These are phyloP conservation scores for Ambrosia hybrid DNA, from an alignment of 140 eudicot species.

Conservation along the genomic window DNA sequence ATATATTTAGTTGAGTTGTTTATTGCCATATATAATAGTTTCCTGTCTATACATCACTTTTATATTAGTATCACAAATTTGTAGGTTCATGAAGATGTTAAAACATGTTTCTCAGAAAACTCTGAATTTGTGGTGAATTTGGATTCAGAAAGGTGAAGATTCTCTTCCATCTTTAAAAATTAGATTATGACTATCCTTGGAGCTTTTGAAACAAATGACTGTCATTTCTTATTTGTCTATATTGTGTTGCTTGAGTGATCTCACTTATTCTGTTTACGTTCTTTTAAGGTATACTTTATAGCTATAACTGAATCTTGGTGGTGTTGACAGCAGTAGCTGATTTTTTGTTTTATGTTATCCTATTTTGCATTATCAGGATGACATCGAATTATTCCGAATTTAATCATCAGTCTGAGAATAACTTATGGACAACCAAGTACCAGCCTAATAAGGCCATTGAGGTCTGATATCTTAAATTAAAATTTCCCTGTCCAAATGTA, in stretches of 20 bases:
- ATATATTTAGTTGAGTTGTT: conserved; percentile 3
- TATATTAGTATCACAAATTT: conserved; percentile 27
- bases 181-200: not conserved
- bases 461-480: conserved; percentile 44
- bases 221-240: too few species aligned
- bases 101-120: conserved; percentile 24
- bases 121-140: conserved; percentile 29
- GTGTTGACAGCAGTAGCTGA: conserved; percentile 17
- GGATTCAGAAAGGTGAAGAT: conserved; percentile 50
- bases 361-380: conserved; percentile 42
- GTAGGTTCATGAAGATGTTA: conserved; percentile 48
- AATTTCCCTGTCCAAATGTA: not conserved
- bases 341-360: not conserved
- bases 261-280: not conserved
- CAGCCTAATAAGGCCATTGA: conserved; percentile 81
- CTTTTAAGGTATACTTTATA: not conserved
- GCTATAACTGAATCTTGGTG: not conserved
- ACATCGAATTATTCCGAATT: conserved; percentile 40
- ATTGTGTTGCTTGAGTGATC: too few species aligned
- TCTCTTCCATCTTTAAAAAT: conserved; percentile 14
- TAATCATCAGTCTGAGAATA: conserved; percentile 52
- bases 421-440: conserved; percentile 93
- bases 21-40: not conserved
- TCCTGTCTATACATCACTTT: not conserved
- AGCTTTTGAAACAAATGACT: too few species aligned